phyloP scores from a whole-genome alignment of 371 early-diverging fungal genomes.

The Mucor piriformis region DNA sequence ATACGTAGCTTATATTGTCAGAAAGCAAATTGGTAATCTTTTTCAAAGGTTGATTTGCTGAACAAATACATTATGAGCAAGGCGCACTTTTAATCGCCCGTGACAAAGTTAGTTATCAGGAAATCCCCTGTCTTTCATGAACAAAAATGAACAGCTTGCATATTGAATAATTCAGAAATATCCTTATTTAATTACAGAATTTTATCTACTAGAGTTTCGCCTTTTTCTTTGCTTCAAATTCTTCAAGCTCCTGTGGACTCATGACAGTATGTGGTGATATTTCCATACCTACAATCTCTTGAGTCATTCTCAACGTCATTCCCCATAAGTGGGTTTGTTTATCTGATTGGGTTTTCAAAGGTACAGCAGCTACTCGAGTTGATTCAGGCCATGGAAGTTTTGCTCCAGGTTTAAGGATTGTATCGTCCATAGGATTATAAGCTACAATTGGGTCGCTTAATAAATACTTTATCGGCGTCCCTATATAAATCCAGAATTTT shows the following conservation, averaged over 20 bases:
- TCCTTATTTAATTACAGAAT: no score
- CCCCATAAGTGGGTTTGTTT: constrained; percentile 50
- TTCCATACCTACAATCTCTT: constrained; percentile 50
- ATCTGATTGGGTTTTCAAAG: background rate
- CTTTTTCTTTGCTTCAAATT: background rate
- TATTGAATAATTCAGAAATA: no score
- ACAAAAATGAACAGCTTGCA: no score
- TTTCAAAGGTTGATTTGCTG: no score
- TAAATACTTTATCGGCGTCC: constrained; percentile 53
- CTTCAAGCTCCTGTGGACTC: constrained; percentile 1
- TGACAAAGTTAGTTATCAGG: no score
- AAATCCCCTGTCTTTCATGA: no score
- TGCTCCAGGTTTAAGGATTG: background rate
- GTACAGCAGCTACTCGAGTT: constrained; percentile 22
- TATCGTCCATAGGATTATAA: constrained; percentile 36
- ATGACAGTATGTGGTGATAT: constrained; percentile 1
- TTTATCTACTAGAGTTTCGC: background rate
- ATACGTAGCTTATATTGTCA: no score
- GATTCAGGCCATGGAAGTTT: constrained; percentile 8
- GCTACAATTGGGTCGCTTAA: constrained; percentile 37
- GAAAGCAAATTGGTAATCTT: no score
- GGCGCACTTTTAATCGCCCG: no score
- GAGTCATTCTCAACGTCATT: constrained; percentile 67
- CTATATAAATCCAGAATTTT: constrained; percentile 11
- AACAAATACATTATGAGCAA: no score